Base-by-base conservation (phyloP, 2,329 filamentous ascomycete genomes). In the Aspergillus fischeri region DNA sequence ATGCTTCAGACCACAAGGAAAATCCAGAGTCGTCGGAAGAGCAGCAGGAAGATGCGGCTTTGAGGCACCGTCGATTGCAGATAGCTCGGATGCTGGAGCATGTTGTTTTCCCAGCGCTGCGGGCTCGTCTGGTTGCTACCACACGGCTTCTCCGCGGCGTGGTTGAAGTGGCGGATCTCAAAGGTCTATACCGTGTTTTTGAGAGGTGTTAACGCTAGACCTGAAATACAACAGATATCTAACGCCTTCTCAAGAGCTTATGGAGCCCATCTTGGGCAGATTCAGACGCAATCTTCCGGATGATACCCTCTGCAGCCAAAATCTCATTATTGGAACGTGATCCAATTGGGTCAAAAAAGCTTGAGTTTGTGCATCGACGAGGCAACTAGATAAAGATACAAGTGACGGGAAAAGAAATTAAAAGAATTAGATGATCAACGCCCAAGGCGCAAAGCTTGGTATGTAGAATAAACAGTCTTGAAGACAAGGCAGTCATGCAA, bases 131-230 rank as follows among this genome's bases (percentile, higher is more conserved):
- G 49, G 85, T 97, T 55, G 92, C 91, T 21, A 97, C 94, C 8
- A 88, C 84, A 62, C 81, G 83, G 4, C 76, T 97, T 66, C 84
- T 95, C 75, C 85, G 86, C 52, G 89, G 86, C 0, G 85, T 96
- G 10, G 77, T 96, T 49, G 93, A 99, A 74, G 86, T 96, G 51
- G 93, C 94, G 1, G 91, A 95, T 76, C 74, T 97, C 58, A 97
- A 96, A 74, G 92, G 92, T 0, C 71, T 99, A 57, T 99, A 99
- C 74, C 81, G 90, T 49, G 92, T 97, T 2, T 99, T 99, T 80
- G 94, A 99, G 76, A 80, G 94, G 54, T 97, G 94, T 73, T 97
- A 73, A 83, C 53, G 17, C 29, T 17, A 7, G 5, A 14, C 2
- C 32, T 38, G 32, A n/a, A 14, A 7, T 38, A 38, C 6, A 1